Evolutionary conservation across 1,284 basidiomycete species (phyloP).

Genomic region (Ceratobasidium sp.): DNA sequence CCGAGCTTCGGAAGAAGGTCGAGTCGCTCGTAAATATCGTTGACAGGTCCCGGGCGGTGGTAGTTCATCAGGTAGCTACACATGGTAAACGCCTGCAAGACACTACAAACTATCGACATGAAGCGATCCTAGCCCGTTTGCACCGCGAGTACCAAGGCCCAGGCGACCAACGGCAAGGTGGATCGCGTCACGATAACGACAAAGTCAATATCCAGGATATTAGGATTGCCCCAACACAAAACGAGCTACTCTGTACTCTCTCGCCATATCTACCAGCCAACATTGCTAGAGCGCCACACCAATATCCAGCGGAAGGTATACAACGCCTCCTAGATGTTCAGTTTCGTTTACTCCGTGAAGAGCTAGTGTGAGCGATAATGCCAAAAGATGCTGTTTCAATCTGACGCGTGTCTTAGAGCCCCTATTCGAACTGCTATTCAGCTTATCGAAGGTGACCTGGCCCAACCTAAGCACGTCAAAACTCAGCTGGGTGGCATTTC

Average conservation of each 20-base stretch:
- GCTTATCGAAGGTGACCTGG: conserved; percentile 59
- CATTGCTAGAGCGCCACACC: conserved; percentile 68
- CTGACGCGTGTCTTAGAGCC: conserved; percentile 54
- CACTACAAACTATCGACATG: conserved; percentile 47
- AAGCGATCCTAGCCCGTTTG: conserved; percentile 53
- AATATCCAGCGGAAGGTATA: conserved; percentile 64
- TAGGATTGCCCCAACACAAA: conserved; percentile 68
- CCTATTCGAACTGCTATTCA: conserved; percentile 63
- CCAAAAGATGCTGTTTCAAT: neutral
- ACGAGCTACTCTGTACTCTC: conserved; percentile 62
- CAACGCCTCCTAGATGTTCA: conserved; percentile 71
- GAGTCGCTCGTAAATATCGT: neutral
- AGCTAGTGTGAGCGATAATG: conserved; percentile 63
- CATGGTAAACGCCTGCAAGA: conserved; percentile 42
- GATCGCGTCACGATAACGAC: conserved; percentile 75
- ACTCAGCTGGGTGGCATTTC: conserved; percentile 44
- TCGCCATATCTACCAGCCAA: conserved; percentile 68
- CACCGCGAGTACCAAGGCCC: conserved; percentile 64
- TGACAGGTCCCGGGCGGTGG: neutral
- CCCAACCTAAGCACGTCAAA: conserved; percentile 43
- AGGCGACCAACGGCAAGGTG: conserved; percentile 60
- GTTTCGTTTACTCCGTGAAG: conserved; percentile 74
- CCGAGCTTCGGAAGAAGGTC: conserved; percentile 7
- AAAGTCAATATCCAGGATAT: conserved; percentile 65
- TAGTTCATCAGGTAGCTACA: neutral